Base-by-base conservation (phyloP, 176 grass and related monocot species). In the Musa schizocarpa region DNA sequence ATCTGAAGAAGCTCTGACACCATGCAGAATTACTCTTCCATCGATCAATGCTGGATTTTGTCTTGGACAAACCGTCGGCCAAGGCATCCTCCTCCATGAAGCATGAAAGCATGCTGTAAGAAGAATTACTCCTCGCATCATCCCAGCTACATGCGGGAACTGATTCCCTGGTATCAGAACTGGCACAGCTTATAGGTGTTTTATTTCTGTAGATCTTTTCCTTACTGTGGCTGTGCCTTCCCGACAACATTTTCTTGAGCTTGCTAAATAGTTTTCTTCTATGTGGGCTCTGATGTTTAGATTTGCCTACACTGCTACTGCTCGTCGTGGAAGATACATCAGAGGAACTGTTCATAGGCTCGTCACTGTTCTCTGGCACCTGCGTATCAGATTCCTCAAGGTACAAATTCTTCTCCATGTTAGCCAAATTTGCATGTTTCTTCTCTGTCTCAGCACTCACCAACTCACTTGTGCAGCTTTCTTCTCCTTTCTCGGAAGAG, bases 11-110 rank as follows among this genome's bases (percentile, higher is more conserved):
- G 51, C 43, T 70, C 43, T 70, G 43, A 20, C 68, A 20, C 68
- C 68, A 70, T 50, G 68, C 68, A 21, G 48, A 21, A 10, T 70
- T 50, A 50, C 43, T 70, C 43, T 70, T 16, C 68, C 68, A 70
- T 70, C 68, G 13, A n/a, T 70, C 17, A 9, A 2, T 13, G 9
- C 68, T 50, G 7, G 68, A n/a, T 50, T 70, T 50, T 16, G 3
- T 50, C 20, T 29, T 11, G 43, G n/a, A 48, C 2, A 50, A 51
- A 70, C 50, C 16, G 1, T 51, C 9, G 9, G 34, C 50, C 2
- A 43, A 20, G 22, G 62, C 9, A 64, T 68, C 7, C 16, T 49
- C 2, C 68, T 70, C 14, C 11, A 1, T 2, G 9, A 24, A 70
- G 3, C 68, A n/a, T 21, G 68, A 19, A 50, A 17, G 68, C 49